Base-by-base conservation (phyloP, 805 yeast species). In the Candida xyloterini region DNA sequence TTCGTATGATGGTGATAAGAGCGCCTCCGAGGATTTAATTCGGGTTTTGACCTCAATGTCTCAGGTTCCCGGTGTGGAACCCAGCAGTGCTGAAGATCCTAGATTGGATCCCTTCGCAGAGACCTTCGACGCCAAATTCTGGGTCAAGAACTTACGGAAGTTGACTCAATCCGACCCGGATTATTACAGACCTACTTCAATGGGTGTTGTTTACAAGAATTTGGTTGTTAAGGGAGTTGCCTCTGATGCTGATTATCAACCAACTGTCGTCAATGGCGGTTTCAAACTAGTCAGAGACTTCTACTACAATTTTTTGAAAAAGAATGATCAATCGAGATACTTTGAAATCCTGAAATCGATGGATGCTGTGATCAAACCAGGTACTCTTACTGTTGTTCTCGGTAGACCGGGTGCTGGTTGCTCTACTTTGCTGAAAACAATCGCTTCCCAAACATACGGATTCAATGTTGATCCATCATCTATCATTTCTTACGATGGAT, bases 381-480 rank as follows among this genome's bases (percentile, higher is more conserved):
- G 88, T 34, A 81, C 79, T 45, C 64, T 82, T 33, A 73, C 83
- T 7, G 83, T 82, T 35, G 88, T 84, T 9, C 65, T 84, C 32
- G 91, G 93, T 42, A 74, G 90, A 60, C 91, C 91, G 1, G 91
- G 91, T 53, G 77, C 87, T n/a, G 88, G 89, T 48, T 81, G 88
- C 58, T 73, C 86, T 3, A 80, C 88, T 0, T 63, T 81, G 35
- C 65, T 81, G 51, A 80, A 80, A 51, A 73, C 84, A 4, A 66
- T 80, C 27, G 66, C 81, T 27, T 57, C 79, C 25, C 74, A 78
- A 38, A 76, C 84, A 6, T 74, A 76, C 53, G 86, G 86, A 44
- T 78, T 76, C 56, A 56, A 71, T 23, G 51, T 80, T 23, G 76
- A 67, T 27, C 42, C 59, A 28, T 71, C 68, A 23, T 69, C 84